Evolutionary conservation across 768 basidiomycete genomes (phyloP).

Genomic region (Pulveroboletus frians): DNA sequence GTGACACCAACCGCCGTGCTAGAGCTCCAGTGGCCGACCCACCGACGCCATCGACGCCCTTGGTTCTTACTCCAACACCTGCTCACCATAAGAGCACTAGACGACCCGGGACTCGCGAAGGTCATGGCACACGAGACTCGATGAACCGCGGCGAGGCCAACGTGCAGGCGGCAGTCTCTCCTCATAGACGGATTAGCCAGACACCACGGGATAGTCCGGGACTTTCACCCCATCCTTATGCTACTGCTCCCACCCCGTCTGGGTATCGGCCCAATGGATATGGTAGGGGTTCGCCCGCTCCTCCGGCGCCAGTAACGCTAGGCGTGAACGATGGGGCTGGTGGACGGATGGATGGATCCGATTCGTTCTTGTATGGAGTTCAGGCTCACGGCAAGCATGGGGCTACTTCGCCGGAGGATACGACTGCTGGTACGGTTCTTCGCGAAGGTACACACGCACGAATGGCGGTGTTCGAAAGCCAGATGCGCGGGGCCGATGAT

Average conservation of each 20-base stretch:
- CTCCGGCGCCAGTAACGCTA: slow-evolving; percentile 33
- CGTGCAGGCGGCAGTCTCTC: slow-evolving; percentile 62
- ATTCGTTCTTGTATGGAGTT: slow-evolving; percentile 61
- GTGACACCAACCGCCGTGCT: slow-evolving; percentile 48
- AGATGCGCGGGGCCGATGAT: slow-evolving; percentile 54
- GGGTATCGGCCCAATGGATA: slow-evolving; percentile 53
- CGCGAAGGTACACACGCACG: slow-evolving; percentile 36
- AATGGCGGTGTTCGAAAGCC: slow-evolving; percentile 68
- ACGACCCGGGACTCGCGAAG: slow-evolving; percentile 41
- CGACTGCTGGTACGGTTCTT: slow-evolving; percentile 38
- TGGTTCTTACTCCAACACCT: slow-evolving; percentile 62
- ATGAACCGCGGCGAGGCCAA: slow-evolving; percentile 42
- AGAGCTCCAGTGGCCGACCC: slow-evolving; percentile 53
- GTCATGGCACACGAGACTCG: slow-evolving; percentile 47
- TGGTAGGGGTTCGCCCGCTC: slow-evolving; percentile 50
- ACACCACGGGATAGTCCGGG: slow-evolving; percentile 46
- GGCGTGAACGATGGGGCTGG: slow-evolving; percentile 37
- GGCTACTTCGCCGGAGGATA: slow-evolving; percentile 48
- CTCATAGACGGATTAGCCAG: slow-evolving; percentile 65
- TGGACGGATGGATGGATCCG: slow-evolving; percentile 51
- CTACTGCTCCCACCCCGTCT: slow-evolving; percentile 52
- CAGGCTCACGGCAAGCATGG: slow-evolving; percentile 47
- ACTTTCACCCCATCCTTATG: slow-evolving; percentile 67
- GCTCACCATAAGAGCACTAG: slow-evolving; percentile 61
- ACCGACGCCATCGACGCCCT: slow-evolving; percentile 48